A percentile compares a stretch with the other conserved stretches of the same genome.
These are phyloP conservation scores for Xylariaceae sp. DNA, from an alignment of 2,329 filamentous ascomycete genomes.

Conservation along the genomic window DNA sequence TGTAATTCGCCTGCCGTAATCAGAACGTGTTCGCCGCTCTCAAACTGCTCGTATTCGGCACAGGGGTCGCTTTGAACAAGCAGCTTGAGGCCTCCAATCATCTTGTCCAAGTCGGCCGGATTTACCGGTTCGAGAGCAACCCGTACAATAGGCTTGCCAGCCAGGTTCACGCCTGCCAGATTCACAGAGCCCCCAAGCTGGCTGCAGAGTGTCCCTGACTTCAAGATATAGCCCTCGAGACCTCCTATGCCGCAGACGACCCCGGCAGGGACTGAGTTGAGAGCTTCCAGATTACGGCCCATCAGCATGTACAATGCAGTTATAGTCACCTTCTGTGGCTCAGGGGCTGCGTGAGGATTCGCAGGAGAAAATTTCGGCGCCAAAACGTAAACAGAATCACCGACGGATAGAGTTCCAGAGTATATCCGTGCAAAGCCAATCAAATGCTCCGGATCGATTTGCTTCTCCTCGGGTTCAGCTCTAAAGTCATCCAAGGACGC, in stretches of 20 bases:
- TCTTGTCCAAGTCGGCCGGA: slow-evolving; percentile 88
- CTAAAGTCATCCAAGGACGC: slow-evolving; percentile 59
- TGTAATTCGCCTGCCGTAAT: slow-evolving; percentile 93
- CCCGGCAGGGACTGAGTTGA: slow-evolving; percentile 85
- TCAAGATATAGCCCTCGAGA: slow-evolving; percentile 89
- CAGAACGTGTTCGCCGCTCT: slow-evolving; percentile 92
- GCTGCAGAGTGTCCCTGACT: slow-evolving; percentile 91
- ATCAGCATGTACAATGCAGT: slow-evolving; percentile 93
- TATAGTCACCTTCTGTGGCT: slow-evolving; percentile 80
- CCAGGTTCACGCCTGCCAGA: slow-evolving; percentile 79
- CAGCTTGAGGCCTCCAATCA: slow-evolving; percentile 85
- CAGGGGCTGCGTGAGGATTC: slow-evolving; percentile 69
- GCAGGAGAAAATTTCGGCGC: slow-evolving; percentile 91
- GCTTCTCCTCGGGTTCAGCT: slow-evolving; percentile 55
- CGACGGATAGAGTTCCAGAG: slow-evolving; percentile 85
- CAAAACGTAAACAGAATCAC: slow-evolving; percentile 88
- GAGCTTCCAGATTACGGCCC: slow-evolving; percentile 83
- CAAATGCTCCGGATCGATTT: slow-evolving; percentile 79
- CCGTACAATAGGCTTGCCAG: slow-evolving; percentile 87
- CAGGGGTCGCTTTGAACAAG: slow-evolving; percentile 95
- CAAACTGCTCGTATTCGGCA: slow-evolving; percentile 90
- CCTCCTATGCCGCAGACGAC: slow-evolving; percentile 95
- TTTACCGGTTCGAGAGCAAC: slow-evolving; percentile 94
- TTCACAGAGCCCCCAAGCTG: slow-evolving; percentile 86
- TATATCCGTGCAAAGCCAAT: slow-evolving; percentile 95